Evolutionary conservation across 2,329 filamentous ascomycete species (phyloP), one percentile per base, ranked within the genome.

Genomic region (Zopfia rhizophila): DNA sequence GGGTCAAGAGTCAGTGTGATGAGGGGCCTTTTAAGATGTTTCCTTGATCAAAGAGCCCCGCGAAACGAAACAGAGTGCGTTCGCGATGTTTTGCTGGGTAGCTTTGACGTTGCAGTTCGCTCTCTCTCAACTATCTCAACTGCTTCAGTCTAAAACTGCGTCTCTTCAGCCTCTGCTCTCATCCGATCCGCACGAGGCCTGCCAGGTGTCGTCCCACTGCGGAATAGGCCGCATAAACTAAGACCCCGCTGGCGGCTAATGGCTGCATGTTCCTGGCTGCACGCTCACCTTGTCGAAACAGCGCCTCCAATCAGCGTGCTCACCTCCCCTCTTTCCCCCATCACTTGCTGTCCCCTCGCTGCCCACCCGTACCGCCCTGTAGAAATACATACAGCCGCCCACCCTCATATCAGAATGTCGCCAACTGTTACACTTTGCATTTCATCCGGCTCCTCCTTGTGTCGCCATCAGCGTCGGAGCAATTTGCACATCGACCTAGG

Each of bases 171-270:
- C n/a, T n/a, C n/a, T n/a, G n/a, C n/a, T n/a, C n/a, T n/a, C n/a
- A n/a, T 27, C 35, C 14, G 36, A 42, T 19, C 39, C 32, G 33
- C 25, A 33, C 12, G 31, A 38, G 22, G 40, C 27, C 37, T 22
- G 36, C 43, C 45, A 53, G 36, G 32, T 42, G 41, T 50, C 47
- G 33, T 41, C 28, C 35, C 28, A 16, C 30, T 32, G 17, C 45
- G 42, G 29, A 39, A 22, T 37, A 57, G 58, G 36, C 43, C 11
- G 44, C 48, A 52, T 43, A 23, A 51, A 28, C 38, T 16, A 42
- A 51, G 51, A 55, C 65, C 66, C 66, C 66, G 57, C 47, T 61
- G 61, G 68, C 68, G 66, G 57, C 52, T 70, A 60, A 50, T 46
- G 50, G 53, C 48, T 46, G 45, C 58, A 59, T 27, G 39, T 58